Evolutionary conservation across 768 basidiomycete species (phyloP), one percentile per base, ranked within the genome.

Genomic region (Boletellus ananas): DNA sequence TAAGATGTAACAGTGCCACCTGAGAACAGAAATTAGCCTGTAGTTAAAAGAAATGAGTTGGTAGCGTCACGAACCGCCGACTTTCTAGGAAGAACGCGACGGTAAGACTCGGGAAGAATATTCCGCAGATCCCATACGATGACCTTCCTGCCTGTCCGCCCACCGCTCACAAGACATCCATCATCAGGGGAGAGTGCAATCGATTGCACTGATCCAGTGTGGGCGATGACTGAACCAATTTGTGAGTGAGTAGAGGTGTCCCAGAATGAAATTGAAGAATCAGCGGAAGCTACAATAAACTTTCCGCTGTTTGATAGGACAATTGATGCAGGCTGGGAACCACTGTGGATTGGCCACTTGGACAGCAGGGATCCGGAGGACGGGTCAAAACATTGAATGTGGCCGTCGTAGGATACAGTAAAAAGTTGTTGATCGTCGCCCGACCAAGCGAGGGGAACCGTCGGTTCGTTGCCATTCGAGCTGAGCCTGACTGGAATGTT

Each of bases 371-470:
- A 40, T 14, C 57, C 47, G 2, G 48, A 54, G 35, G 57, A 51
- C 1, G 44, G 1, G 16, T 59, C 57, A 16, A 59, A 52, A 36
- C 49, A 46, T 2, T 36, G 48, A 21, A 58, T 56, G 7, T 47
- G 40, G 21, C 56, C 49, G 4, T 49, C 43, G 8, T 41, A 17
- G 4, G 57, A 59, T 34, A 37, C 37, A 10, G 25, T 43, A 31
- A 59, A 59, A 10, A 59, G 35, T 13, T 34, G 42, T 13, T 29
- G 46, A 21, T 47, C 57, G 21, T 58, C 57, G 12, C 34, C 41
- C 18, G 57, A 58, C 58, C 58, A 59, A 35, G 51, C 58, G 6
- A 59, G 49, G 6, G 58, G 53, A 13, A 39, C 16, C 5, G 54
- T 56, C 16, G 50, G 54, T 35, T 57, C 49, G 7, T 50, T 57